These are phyloP conservation scores for Escallonia herrerae DNA, from an alignment of 129 eudicot genomes.

Conservation along the genomic window DNA sequence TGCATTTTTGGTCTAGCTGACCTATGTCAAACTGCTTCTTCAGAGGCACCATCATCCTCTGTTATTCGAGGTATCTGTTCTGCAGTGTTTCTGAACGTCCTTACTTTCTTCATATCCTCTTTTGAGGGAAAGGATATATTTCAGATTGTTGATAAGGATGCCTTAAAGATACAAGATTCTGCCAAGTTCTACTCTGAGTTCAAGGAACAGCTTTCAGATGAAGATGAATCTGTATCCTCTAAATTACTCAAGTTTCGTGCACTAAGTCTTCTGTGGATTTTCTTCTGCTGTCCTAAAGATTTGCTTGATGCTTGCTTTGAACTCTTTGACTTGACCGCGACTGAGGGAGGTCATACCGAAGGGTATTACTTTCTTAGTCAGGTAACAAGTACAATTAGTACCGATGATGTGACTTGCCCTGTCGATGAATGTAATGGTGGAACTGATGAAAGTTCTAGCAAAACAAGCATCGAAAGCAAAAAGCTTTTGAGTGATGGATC, in stretches of 20 bases:
- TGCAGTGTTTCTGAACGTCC: conserved; percentile 56
- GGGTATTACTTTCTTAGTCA: conserved; percentile 68
- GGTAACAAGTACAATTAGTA: conserved; percentile 44
- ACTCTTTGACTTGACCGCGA: conserved; percentile 42
- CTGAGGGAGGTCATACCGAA: conserved; percentile 36
- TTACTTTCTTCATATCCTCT: conserved; percentile 56
- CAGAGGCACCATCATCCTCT: conserved; percentile 61
- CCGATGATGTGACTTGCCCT: conserved; percentile 21
- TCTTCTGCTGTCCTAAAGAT: conserved; percentile 64
- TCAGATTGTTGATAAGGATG: conserved; percentile 57
- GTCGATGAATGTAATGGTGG: conserved; percentile 4
- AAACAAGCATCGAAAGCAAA: conserved; percentile 10
- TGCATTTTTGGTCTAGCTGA: conserved; percentile 78
- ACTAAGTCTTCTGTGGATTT: conserved; percentile 49
- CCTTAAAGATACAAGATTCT: conserved; percentile 41
- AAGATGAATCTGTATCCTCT: conserved; percentile 26
- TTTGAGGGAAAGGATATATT: conserved; percentile 59
- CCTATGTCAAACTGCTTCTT: conserved; percentile 63
- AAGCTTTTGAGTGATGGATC: conserved; percentile 16
- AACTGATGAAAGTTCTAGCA: conserved; percentile 9
- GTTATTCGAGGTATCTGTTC: conserved; percentile 72
- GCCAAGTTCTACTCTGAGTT: conserved; percentile 32
- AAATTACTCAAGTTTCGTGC: conserved; percentile 62
- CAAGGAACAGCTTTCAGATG: conserved; percentile 42
- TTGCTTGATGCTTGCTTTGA: conserved; percentile 74